Conservation (phyloP, 352 stramenopile species). For the Globisporangium yorkense region DNA sequence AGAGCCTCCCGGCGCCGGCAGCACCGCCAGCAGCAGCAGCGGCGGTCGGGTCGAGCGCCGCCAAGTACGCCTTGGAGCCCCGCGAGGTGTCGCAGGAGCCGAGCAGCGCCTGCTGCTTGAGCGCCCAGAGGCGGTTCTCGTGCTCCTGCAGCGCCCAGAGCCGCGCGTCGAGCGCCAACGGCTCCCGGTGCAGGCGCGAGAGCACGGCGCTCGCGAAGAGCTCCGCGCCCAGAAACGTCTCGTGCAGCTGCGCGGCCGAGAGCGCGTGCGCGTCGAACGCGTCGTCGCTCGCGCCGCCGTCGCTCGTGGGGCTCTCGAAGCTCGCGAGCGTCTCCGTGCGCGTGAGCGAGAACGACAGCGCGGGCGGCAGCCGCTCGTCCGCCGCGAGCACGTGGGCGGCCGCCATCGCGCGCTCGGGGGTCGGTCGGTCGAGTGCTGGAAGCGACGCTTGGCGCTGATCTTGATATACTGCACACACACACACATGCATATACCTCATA, state of each 20-base stretch:
- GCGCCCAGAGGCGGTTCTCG: neutral
- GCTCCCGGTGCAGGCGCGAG: constrained; percentile 45
- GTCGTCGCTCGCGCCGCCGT: neutral
- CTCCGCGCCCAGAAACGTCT: constrained; percentile 25
- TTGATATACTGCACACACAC: too few species aligned
- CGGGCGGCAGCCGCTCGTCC: constrained; percentile 3
- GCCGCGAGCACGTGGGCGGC: neutral
- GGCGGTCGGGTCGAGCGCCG: neutral
- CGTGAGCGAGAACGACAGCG: constrained; percentile 7
- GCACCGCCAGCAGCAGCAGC: constrained; percentile 1
- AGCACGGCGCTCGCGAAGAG: constrained; percentile 53
- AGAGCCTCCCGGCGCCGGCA: neutral
- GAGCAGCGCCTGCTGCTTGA: constrained; percentile 12
- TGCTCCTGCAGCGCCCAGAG: constrained; percentile 26
- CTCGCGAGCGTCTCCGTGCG: constrained; percentile 6
- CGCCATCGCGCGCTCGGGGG: neutral
- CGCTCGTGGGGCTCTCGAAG: neutral
- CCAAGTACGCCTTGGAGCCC: constrained; percentile 37
- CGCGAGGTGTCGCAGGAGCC: constrained; percentile 54
- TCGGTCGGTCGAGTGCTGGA: too few species aligned
- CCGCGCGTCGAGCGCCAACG: constrained; percentile 30
- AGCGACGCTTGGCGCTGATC: neutral
- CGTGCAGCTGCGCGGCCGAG: constrained; percentile 9
- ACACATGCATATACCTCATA: too few species aligned
- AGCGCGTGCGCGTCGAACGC: neutral